Base-by-base conservation (phyloP, 495 filamentous ascomycete genomes). In the Pyronema domesticum region DNA sequence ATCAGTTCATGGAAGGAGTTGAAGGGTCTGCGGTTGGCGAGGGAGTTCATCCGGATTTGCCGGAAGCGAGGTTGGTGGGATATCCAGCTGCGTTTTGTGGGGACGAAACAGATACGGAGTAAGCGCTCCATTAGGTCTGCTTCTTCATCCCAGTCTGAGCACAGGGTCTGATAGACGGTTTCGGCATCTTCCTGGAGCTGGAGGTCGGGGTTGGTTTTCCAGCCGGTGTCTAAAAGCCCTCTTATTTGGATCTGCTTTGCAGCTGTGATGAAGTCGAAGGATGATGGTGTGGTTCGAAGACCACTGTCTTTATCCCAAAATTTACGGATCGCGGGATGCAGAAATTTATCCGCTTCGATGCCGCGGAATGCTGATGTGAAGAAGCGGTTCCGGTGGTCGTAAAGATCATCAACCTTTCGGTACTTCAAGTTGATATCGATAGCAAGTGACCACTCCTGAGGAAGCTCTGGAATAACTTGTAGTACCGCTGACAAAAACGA, bases 361-460 rank as follows among this genome's bases (percentile, higher is more conserved):
- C 55, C 35, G 37, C 60, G 51, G 46, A 63, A 63, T 14, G 56
- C 56, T n/a, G 60, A 53, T 19, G 15, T n/a, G 36, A 63, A 63
- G 15, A 59, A 54, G 37, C 17, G 3, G 10, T 54, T 37, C 30
- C n/a, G 23, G 34, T 35, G 34, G 6, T 63, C 57, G 36, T 63
- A 63, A 7, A 63, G 33, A 5, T 61, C 53, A 18, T 46, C 19
- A 2, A 40, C 30, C 23, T 45, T 53, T n/a, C 61, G 53, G 35
- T 59, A 40, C 0, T 51, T 18, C 17, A 42, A 35, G 11, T 59
- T 34, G 42, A 49, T 56, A 11, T 63, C 33, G 10, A 62, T 18
- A 6, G 61, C 61, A 3, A 63, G 17, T 48, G 53, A 14, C 7
- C 55, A 44, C 23, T 48, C 18, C n/a, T 2, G 18, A 6, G 63